Evolutionary conservation across 208 protist species (phyloP), one percentile per base, ranked within the genome.

Genomic region (Acanthamoeba culbertsoni): DNA sequence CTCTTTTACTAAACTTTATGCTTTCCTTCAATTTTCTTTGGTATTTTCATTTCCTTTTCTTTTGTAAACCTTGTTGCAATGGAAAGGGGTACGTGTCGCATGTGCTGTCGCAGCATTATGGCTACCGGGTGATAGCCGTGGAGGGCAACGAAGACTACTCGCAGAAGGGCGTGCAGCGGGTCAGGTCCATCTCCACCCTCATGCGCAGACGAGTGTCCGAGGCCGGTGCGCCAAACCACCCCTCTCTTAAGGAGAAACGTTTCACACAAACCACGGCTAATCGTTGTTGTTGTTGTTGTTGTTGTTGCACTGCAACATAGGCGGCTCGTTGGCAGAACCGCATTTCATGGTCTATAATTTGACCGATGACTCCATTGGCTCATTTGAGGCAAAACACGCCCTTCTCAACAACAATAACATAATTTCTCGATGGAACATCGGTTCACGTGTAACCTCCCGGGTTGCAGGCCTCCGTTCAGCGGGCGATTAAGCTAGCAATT

Each of bases 121-220:
- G 82, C 14, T 90, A 90, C 31, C 46, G 82, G 3, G 82, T 90
- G 5, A 90, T 90, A 23, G 82, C 82, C 18, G 55, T 90, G 31
- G 82, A 90, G 42, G 82, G 82, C 82, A 90, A 90, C 82, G 45
- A 59, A 33, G 73, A 84, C 73, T 84, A 84, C 73, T 84, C 73
- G n/a, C 28, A 84, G 28, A 84, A 84, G 73, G 73, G 73, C 28
- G 73, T 57, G 28, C 43, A 37, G 23, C 73, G 73, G 4, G 73
- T 84, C 42, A 28, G 35, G 45, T 84, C 73, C 73, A 84, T 84
- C 73, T 84, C 73, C 45, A 35, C 73, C 1, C 73, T 26, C 0
- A 84, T 84, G 3, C 73, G 73, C 40, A 55, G 26, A 43, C 73
- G 73, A 0, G 73, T 84, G 5, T 26, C 40, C 73, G 45, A 55